phyloP scores from a whole-genome alignment of 1,139 yeast species.

The Nadsonia commutata region DNA sequence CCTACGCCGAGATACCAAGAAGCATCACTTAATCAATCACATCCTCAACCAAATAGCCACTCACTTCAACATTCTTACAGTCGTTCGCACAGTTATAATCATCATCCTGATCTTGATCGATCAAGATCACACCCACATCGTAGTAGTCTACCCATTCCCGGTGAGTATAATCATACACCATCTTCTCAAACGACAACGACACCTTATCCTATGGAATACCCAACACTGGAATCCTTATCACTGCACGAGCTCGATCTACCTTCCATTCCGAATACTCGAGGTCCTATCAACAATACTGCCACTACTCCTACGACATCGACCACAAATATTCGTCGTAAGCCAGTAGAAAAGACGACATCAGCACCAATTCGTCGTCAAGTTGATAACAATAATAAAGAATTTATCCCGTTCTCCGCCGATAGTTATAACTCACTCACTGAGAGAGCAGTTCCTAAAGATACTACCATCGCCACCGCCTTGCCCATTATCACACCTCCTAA shows the following conservation, averaged over 20 bases:
- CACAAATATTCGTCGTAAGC: no score
- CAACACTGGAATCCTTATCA: background rate
- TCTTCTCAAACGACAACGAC: conserved; percentile 1
- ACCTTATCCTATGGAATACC: background rate
- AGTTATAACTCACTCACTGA: conserved; percentile 13
- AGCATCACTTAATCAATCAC: no score
- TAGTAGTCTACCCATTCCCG: conserved; percentile 4
- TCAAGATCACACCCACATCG: background rate
- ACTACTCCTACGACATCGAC: background rate
- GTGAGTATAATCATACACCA: background rate
- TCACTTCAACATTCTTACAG: no score
- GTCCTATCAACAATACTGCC: conserved; percentile 1
- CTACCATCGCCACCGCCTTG: no score
- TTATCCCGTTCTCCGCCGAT: conserved; percentile 18
- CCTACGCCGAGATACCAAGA: background rate
- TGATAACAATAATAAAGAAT: conserved; percentile 8
- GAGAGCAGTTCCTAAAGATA: no score
- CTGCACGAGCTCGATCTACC: background rate
- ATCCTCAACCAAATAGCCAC: no score
- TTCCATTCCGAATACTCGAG: background rate
- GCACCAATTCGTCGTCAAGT: conserved; percentile 8
- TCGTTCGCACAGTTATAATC: background rate
- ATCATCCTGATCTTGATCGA: background rate
- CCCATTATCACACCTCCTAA: no score
- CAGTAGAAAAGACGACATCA: no score